A percentile compares a stretch with the other conserved stretches of the same genome.
Evolutionary conservation across 306 rosid genomes (phyloP).

Genomic region (Senna siamea): DNA sequence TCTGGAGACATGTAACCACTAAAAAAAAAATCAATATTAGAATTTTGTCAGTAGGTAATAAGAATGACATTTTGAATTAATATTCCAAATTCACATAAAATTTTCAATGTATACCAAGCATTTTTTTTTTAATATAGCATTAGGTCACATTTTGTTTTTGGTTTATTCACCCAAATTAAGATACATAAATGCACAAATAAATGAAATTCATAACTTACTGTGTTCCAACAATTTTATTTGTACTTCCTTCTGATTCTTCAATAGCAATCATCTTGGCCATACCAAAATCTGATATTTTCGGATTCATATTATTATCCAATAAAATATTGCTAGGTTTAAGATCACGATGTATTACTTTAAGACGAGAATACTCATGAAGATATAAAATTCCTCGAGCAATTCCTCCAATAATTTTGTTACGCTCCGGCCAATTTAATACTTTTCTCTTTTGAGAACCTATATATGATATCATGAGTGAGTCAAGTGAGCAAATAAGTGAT

Average conservation of each 20-base stretch:
- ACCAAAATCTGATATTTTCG: not conserved
- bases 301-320: not conserved
- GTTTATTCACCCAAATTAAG: not conserved
- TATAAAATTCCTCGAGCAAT: not conserved
- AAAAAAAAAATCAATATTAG: not conserved
- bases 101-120: not conserved
- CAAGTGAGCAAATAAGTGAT: not conserved
- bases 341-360: not conserved
- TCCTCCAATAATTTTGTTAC: not conserved
- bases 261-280: not conserved
- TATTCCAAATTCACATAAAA: too few relatives aligned
- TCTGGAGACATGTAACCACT: constrained; percentile 2
- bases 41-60: not conserved
- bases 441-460: not conserved
- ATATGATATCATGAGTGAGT: not conserved
- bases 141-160: not conserved
- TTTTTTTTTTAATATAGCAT: too few relatives aligned
- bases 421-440: not conserved
- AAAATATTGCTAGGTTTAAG: not conserved
- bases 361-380: not conserved
- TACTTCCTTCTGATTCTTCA: not conserved
- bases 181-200: not conserved
- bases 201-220: not conserved
- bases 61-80: too few relatives aligned
- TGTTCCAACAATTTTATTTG: not conserved